Evolutionary conservation across 2,329 filamentous ascomycete species (phyloP).

Genomic region (Xylariomycetidae sp.): DNA sequence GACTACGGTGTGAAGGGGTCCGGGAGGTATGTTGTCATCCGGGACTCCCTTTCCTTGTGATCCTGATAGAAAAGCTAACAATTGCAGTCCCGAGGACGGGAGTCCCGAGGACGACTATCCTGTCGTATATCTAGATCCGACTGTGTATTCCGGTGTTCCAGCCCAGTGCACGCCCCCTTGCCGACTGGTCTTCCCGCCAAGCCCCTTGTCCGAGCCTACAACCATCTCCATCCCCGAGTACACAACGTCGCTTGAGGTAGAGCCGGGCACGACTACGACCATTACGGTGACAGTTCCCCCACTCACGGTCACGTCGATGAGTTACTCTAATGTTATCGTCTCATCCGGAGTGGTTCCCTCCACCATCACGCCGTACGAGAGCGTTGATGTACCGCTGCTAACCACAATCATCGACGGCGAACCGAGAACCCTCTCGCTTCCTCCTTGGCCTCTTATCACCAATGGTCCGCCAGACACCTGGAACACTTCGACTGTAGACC

Average conservation of each 20-base stretch:
- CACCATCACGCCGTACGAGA: slow-evolving; percentile 2
- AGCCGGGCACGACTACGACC: slow-evolving; percentile 1
- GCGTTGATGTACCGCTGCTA: slow-evolving; percentile 1
- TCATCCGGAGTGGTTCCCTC: background rate
- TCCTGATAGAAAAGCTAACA: no score
- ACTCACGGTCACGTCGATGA: slow-evolving; percentile 2
- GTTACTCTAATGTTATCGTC: slow-evolving; percentile 1
- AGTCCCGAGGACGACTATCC: no score
- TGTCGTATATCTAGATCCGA: slow-evolving; percentile 1
- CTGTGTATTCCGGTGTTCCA: slow-evolving; percentile 1
- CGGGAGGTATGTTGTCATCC: no score
- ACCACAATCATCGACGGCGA: slow-evolving; percentile 2
- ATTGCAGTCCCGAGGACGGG: no score
- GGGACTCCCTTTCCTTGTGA: no score
- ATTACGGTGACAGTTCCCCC: slow-evolving; percentile 1
- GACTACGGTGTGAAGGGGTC: no score
- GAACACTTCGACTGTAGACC: background rate
- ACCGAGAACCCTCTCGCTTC: slow-evolving; percentile 3
- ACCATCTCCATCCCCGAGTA: slow-evolving; percentile 5
- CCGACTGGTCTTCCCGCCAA: slow-evolving; percentile 4
- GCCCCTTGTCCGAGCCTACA: slow-evolving; percentile 1
- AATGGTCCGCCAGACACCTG: slow-evolving; percentile 3
- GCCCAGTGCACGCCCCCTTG: slow-evolving; percentile 5
- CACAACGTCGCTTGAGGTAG: slow-evolving; percentile 5
- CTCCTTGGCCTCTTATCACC: slow-evolving; percentile 5